Percentiles rank a stretch among this genome's conserved stretches.
Evolutionary conservation across 2,329 filamentous ascomycete species (phyloP).

Genomic region (Metarhizium humberi): DNA sequence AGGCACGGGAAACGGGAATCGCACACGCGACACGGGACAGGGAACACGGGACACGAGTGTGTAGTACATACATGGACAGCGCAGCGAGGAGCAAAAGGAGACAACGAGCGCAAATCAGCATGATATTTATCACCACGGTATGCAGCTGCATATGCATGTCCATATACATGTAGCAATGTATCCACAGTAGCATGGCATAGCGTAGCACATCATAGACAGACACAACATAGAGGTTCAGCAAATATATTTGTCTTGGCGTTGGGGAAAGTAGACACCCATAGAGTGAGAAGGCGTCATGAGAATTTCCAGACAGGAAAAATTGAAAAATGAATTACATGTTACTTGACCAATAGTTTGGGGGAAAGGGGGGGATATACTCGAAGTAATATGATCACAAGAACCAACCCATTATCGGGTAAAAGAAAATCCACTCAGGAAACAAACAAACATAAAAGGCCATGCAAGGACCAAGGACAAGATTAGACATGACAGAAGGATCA

Average conservation of each 20-base stretch:
- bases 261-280: neutral
- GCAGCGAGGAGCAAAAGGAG: neutral
- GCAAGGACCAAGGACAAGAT: neutral
- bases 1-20: no score
- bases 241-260: neutral
- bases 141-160: neutral
- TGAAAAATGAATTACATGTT: neutral
- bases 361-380: neutral
- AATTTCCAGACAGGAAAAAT: neutral
- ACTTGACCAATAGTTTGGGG: neutral
- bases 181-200: neutral
- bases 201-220: neutral
- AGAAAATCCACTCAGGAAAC: neutral
- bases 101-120: neutral
- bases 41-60: neutral
- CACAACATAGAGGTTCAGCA: neutral
- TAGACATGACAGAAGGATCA: neutral
- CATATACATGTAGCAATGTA: neutral
- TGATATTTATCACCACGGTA: neutral
- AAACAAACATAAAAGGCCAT: neutral
- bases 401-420: neutral
- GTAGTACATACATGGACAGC: neutral
- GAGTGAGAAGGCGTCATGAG: neutral
- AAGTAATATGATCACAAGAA: neutral
- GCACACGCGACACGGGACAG: neutral